A percentile compares a stretch with the other conserved stretches of the same genome.
Evolutionary conservation across 805 yeast species (phyloP).

Genomic region (Monosporozyma yasuniensis): DNA sequence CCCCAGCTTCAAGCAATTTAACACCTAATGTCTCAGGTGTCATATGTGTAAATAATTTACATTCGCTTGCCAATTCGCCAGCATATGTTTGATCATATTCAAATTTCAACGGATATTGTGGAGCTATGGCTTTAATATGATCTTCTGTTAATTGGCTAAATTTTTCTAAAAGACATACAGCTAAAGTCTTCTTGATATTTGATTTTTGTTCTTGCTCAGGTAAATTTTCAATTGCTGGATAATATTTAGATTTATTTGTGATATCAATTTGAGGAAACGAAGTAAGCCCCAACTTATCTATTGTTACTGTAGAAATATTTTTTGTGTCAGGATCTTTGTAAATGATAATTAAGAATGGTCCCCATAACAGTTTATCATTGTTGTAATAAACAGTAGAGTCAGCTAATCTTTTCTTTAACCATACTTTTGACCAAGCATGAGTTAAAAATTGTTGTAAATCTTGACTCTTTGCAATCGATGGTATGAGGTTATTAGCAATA

Average conservation of each 20-base stretch:
- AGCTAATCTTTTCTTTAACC: constrained; percentile 16
- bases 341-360: constrained; percentile 20
- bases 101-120: constrained; percentile 10
- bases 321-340: constrained; percentile 23
- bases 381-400: constrained; percentile 20
- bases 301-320: constrained; percentile 43
- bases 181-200: constrained; percentile 64
- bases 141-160: constrained; percentile 44
- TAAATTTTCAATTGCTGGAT: constrained; percentile 70
- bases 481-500: background rate
- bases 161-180: constrained; percentile 61
- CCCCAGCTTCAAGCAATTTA: constrained; percentile 47
- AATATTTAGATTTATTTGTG: constrained; percentile 54
- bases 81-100: constrained; percentile 75
- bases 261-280: constrained; percentile 51
- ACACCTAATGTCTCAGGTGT: constrained; percentile 47
- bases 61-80: constrained; percentile 63
- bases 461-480: background rate
- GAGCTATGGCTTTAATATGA: constrained; percentile 8
- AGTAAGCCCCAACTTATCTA: constrained; percentile 61
- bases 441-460: constrained; percentile 1
- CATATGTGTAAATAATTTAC: constrained; percentile 40
- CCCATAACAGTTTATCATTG: constrained; percentile 25
- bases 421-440: constrained; percentile 6
- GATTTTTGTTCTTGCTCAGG: constrained; percentile 39